phyloP scores from a whole-genome alignment of 495 filamentous ascomycete species.

The Margaritispora aquatica region DNA sequence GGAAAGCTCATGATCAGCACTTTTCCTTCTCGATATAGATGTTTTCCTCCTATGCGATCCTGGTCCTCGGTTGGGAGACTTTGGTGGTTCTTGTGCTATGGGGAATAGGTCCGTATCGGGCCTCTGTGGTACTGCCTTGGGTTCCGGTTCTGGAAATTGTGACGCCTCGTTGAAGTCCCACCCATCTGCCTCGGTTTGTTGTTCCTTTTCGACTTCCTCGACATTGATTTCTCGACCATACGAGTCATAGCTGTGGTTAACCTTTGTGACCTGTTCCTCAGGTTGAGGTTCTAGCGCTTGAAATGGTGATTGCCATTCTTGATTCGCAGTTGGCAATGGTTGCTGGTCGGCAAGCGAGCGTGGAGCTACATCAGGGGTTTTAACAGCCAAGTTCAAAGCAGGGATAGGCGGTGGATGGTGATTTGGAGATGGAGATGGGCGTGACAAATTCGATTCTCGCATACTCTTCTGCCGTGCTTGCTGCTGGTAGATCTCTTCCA shows the following conservation, averaged over 20 bases:
- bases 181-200: slow-evolving; percentile 19
- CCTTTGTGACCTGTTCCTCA: slow-evolving; percentile 50
- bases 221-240: slow-evolving; percentile 42
- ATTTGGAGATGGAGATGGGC: slow-evolving; percentile 45
- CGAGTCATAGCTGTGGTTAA: slow-evolving; percentile 51
- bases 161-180: slow-evolving; percentile 89
- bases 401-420: slow-evolving; percentile 44
- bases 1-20: slow-evolving; percentile 46
- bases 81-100: slow-evolving; percentile 69
- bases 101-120: slow-evolving; percentile 85
- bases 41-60: slow-evolving; percentile 75
- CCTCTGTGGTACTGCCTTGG: slow-evolving; percentile 49
- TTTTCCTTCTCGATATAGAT: slow-evolving; percentile 61
- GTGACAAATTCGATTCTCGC: slow-evolving; percentile 30
- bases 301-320: slow-evolving; percentile 38
- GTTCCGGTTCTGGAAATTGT: slow-evolving; percentile 42
- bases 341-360: slow-evolving; percentile 35
- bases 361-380: slow-evolving; percentile 37
- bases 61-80: slow-evolving; percentile 70
- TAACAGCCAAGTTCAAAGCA: slow-evolving; percentile 23
- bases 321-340: slow-evolving; percentile 26
- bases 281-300: slow-evolving; percentile 32
- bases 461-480: slow-evolving; percentile 20
- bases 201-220: slow-evolving; percentile 11
- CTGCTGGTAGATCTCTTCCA: slow-evolving; percentile 24